phyloP scores from a whole-genome alignment of 139 green algal genomes.

The Volvox reticuliferus region DNA sequence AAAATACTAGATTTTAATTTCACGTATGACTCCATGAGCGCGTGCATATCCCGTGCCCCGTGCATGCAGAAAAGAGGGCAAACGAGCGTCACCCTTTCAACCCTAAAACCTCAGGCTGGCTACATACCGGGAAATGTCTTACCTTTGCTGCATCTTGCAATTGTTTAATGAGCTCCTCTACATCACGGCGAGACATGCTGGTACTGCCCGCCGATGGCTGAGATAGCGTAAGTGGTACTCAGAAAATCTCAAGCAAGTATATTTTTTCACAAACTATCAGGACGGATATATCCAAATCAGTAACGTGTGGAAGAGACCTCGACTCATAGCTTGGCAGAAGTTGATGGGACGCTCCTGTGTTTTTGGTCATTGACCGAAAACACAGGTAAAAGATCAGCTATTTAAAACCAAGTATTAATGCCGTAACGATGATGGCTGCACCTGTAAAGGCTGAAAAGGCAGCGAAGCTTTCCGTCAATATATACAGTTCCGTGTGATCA shows the following conservation, averaged over 20 bases:
- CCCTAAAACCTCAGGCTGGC: too few relatives aligned
- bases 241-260: not conserved
- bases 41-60: too few relatives aligned
- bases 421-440: not conserved
- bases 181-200: slow-evolving; percentile 22
- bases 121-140: too few relatives aligned
- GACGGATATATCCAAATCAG: not conserved
- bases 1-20: too few relatives aligned
- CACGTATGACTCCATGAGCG: too few relatives aligned
- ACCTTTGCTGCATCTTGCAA: slow-evolving; percentile 8
- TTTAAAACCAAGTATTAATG: too few relatives aligned
- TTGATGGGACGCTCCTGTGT: not conserved
- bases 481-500: not conserved
- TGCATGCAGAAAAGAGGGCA: too few relatives aligned
- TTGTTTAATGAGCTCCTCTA: slow-evolving; percentile 33
- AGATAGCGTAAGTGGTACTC: not conserved
- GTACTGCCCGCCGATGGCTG: not conserved
- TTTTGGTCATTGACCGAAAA: not conserved
- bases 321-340: not conserved
- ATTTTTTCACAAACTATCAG: not conserved
- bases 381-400: too few relatives aligned
- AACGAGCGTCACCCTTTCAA: too few relatives aligned
- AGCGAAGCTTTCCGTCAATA: not conserved
- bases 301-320: not conserved
- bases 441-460: not conserved